These are phyloP conservation scores for Nemophila menziesii DNA, from an alignment of 257 asterid species.

Conservation along the genomic window DNA sequence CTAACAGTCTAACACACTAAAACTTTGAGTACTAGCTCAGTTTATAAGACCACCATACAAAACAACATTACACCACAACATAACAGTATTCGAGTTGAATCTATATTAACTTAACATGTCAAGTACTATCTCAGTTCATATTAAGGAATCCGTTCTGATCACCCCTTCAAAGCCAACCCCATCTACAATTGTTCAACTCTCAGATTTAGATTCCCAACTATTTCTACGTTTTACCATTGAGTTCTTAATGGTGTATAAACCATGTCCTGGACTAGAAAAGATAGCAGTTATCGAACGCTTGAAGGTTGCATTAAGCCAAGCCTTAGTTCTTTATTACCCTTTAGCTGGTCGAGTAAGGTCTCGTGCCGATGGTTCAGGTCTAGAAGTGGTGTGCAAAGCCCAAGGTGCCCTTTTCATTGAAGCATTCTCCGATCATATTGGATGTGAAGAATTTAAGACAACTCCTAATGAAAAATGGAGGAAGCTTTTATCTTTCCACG, in stretches of 20 bases:
- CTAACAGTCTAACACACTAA: no score
- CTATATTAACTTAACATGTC: no score
- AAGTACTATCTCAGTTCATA: conserved; percentile 27
- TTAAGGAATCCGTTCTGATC: conserved; percentile 37
- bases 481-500: conserved; percentile 32
- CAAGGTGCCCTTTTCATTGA: conserved; percentile 56
- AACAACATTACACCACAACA: no score
- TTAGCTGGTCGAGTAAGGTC: conserved; percentile 48
- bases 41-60: no score
- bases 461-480: conserved; percentile 37
- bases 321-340: conserved; percentile 57
- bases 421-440: conserved; percentile 24
- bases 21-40: no score
- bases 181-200: conserved; percentile 39
- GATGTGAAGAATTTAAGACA: conserved; percentile 24
- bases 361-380: conserved; percentile 37
- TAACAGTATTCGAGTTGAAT: no score
- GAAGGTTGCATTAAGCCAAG: conserved; percentile 34
- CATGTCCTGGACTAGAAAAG: conserved; percentile 17
- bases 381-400: conserved; percentile 48
- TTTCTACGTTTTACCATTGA: conserved; percentile 60
- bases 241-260: conserved; percentile 37
- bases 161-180: conserved; percentile 53
- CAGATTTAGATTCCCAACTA: conserved; percentile 62
- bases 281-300: conserved; percentile 16